Evolutionary conservation across 192 early-diverging fungal species (phyloP).

Genomic region (Coemansia sp.): DNA sequence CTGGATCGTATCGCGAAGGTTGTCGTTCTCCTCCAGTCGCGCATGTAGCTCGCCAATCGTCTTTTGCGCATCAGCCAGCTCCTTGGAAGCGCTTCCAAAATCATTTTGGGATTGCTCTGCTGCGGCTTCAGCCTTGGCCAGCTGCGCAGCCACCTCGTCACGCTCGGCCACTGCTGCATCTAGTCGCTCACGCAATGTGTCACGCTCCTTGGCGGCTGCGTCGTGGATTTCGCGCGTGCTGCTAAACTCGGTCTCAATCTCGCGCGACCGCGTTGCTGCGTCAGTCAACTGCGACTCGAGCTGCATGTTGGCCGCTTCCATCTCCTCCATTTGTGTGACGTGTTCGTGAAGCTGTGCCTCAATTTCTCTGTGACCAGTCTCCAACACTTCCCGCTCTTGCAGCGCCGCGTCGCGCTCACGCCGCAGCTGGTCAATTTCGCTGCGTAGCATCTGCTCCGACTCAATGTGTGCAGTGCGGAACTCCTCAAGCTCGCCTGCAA

Average conservation of each 20-base stretch:
- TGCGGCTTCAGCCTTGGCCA: constrained; percentile 9
- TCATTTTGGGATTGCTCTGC: constrained; percentile 6
- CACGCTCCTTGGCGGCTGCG: constrained; percentile 27
- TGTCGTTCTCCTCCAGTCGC: constrained; percentile 65
- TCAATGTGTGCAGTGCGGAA: constrained; percentile 48
- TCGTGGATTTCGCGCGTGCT: constrained; percentile 30
- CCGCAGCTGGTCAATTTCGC: constrained; percentile 55
- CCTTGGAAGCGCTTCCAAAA: constrained; percentile 6
- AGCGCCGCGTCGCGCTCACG: constrained; percentile 48
- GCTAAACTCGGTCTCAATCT: constrained; percentile 25
- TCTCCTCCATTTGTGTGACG: constrained; percentile 34
- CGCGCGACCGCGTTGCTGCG: constrained; percentile 20
- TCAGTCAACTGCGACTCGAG: constrained; percentile 40
- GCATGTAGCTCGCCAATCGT: constrained; percentile 63
- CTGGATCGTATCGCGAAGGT: constrained; percentile 49
- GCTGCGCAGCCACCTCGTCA: constrained; percentile 9
- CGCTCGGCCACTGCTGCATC: constrained; percentile 17
- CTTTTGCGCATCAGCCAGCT: constrained; percentile 33
- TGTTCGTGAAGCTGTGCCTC: constrained; percentile 46
- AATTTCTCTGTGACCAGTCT: constrained; percentile 13
- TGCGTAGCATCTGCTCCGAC: constrained; percentile 51
- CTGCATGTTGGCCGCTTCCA: constrained; percentile 39
- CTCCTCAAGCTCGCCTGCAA: constrained; percentile 57
- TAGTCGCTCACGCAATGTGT: constrained; percentile 10
- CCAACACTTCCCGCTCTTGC: constrained; percentile 13